Conservation (phyloP, 2,329 filamentous ascomycete genomes). For the Fusarium annulatum region DNA sequence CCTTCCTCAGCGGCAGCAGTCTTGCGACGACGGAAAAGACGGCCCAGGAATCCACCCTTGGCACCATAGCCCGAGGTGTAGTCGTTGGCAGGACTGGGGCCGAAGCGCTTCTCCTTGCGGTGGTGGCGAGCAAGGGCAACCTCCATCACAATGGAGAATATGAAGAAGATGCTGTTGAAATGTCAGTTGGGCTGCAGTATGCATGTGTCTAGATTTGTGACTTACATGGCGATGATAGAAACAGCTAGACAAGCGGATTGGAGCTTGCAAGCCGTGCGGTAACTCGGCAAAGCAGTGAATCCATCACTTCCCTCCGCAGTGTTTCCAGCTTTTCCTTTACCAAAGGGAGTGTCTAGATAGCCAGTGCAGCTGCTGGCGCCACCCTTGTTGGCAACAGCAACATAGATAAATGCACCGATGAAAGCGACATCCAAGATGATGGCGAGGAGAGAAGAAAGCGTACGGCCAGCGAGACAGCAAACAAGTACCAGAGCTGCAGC, state of each 20-base stretch:
- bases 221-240: slow-evolving; percentile 79
- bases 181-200: not conserved
- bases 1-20: slow-evolving; percentile 39
- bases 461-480: slow-evolving; percentile 81
- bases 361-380: slow-evolving; percentile 73
- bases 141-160: slow-evolving; percentile 77
- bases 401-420: slow-evolving; percentile 80
- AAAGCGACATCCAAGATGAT: slow-evolving; percentile 84
- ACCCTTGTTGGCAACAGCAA: slow-evolving; percentile 78
- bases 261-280: slow-evolving; percentile 72
- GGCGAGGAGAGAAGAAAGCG: slow-evolving; percentile 77
- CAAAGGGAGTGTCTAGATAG: slow-evolving; percentile 74
- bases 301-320: slow-evolving; percentile 60
- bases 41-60: slow-evolving; percentile 49
- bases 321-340: slow-evolving; percentile 67
- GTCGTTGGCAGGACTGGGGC: slow-evolving; percentile 59
- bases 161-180: slow-evolving; percentile 74
- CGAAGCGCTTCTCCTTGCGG: slow-evolving; percentile 78
- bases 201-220: not conserved
- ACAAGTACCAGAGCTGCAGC: slow-evolving; percentile 78
- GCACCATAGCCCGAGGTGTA: slow-evolving; percentile 69
- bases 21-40: slow-evolving; percentile 49
- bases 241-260: slow-evolving; percentile 83
- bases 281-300: slow-evolving; percentile 61
- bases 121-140: slow-evolving; percentile 75